Percentiles rank a stretch among this genome's conserved stretches.
These are phyloP conservation scores for Chrysanthemum seticuspe DNA, from an alignment of 129 eudicot genomes.

Conservation along the genomic window DNA sequence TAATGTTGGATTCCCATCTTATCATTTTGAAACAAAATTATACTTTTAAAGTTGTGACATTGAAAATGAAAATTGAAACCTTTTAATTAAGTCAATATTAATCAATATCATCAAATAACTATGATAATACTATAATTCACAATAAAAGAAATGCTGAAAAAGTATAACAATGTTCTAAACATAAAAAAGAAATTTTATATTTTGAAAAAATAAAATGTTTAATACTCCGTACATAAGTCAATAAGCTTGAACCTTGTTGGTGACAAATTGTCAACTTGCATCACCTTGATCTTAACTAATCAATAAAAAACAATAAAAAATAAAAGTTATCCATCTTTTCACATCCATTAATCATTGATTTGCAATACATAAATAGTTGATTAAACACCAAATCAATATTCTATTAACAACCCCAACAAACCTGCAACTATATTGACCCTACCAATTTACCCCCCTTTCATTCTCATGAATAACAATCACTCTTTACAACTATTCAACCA, in stretches of 20 bases:
- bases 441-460: conserved; percentile 35
- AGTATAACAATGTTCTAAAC: no score
- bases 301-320: not conserved
- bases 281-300: conserved; percentile 17
- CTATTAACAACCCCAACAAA: conserved; percentile 39
- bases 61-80: no score
- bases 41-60: no score
- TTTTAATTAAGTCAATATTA: no score
- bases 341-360: conserved; percentile 16
- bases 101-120: no score
- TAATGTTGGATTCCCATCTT: not conserved
- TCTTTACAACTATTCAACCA: conserved; percentile 41
- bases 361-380: not conserved
- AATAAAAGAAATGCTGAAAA: no score
- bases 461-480: conserved; percentile 18
- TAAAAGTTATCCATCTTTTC: conserved; percentile 25
- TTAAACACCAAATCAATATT: conserved; percentile 33
- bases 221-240: not conserved
- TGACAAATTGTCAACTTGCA: conserved; percentile 13
- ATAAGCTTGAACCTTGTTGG: conserved; percentile 21
- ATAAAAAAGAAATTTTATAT: no score
- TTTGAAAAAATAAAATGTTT: not conserved
- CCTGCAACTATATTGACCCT: conserved; percentile 40
- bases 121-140: no score
- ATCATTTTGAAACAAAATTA: no score